Base-by-base conservation (phyloP, 257 asterid species). In the Echium plantagineum region DNA sequence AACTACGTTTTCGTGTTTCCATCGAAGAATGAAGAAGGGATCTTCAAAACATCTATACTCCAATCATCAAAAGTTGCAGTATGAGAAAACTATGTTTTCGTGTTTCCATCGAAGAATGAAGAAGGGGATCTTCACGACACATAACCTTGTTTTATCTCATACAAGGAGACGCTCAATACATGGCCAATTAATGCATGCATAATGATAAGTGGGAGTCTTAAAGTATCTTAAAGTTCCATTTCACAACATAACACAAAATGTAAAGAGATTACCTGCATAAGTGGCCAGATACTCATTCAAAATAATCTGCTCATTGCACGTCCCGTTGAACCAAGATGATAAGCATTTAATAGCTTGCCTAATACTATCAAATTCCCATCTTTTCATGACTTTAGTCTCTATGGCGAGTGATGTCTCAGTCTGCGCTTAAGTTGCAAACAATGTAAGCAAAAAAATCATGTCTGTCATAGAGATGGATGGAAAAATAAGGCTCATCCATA, bases 291-390 rank as follows among this genome's bases (percentile, higher is more conserved):
- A 78, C 63, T 74, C 82, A 72, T 75, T 79, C 80, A 91, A 73
- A 61, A 82, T 77, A 69, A 49, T 69, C 74, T 52, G 83, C 66
- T 88, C 98, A 13, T 68, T 49, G 59, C 3, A 48, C 61, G 94
- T 81, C 69, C 98, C 98, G 12, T 85, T 85, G 71, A 85, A 91
- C 98, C 98, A 91, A 47, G 80, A 75, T 55, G 78, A 62, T 67
- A 85, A 72, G 69, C 75, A 81, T 56, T 74, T 74, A 46, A 80
- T 78, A 70, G 97, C 95, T 67, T 88, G 94, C 48, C 83, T 66
- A 70, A 88, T 71, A 71, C 94, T 85, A 67, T 91, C 98, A 59
- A 91, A 91, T 69, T 89, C 97, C 98, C 98, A 91, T 79, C 98
- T 77, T 71, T 83, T 86, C 98, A 88, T 86, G 67, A 78, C 66